phyloP scores from a whole-genome alignment of 345 rosid genomes.

The Murraya koenigii region DNA sequence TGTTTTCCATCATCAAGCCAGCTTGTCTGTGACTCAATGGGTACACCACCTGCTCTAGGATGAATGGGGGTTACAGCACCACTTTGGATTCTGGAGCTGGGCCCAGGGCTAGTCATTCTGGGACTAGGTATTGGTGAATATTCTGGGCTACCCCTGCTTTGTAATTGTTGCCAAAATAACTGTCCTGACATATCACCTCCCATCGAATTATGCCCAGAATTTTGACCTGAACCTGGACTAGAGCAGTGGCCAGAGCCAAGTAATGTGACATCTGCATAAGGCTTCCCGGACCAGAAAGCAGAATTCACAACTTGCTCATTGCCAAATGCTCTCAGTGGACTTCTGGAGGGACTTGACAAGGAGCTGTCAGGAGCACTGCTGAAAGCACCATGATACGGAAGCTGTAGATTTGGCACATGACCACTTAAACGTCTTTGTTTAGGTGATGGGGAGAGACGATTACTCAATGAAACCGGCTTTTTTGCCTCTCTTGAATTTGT shows the following conservation, averaged over 20 bases:
- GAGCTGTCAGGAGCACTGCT: slow-evolving; percentile 73
- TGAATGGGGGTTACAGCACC: slow-evolving; percentile 80
- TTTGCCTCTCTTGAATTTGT: slow-evolving; percentile 42
- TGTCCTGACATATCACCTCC: slow-evolving; percentile 72
- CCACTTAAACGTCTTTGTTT: slow-evolving; percentile 40
- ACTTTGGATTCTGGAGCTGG: slow-evolving; percentile 73
- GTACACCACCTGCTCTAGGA: slow-evolving; percentile 54
- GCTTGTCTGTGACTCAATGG: slow-evolving; percentile 43
- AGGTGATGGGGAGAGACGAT: slow-evolving; percentile 49
- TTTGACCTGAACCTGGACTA: slow-evolving; percentile 80
- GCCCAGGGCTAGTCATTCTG: slow-evolving; percentile 73
- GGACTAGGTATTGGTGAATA: slow-evolving; percentile 74
- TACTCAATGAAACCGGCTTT: slow-evolving; percentile 42
- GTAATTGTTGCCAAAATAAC: slow-evolving; percentile 53
- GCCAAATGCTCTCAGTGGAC: slow-evolving; percentile 62
- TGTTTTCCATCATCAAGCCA: slow-evolving; percentile 68
- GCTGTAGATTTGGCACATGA: slow-evolving; percentile 58
- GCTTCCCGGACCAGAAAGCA: slow-evolving; percentile 58
- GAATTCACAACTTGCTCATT: slow-evolving; percentile 51
- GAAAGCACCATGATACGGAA: slow-evolving; percentile 45
- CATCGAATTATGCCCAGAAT: slow-evolving; percentile 71
- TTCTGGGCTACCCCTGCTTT: slow-evolving; percentile 70
- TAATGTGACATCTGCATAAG: slow-evolving; percentile 48
- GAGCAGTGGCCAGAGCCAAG: slow-evolving; percentile 76
- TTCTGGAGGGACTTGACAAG: slow-evolving; percentile 79